Base-by-base conservation (phyloP, 371 early-diverging fungal genomes). In the Smittium culicis region DNA sequence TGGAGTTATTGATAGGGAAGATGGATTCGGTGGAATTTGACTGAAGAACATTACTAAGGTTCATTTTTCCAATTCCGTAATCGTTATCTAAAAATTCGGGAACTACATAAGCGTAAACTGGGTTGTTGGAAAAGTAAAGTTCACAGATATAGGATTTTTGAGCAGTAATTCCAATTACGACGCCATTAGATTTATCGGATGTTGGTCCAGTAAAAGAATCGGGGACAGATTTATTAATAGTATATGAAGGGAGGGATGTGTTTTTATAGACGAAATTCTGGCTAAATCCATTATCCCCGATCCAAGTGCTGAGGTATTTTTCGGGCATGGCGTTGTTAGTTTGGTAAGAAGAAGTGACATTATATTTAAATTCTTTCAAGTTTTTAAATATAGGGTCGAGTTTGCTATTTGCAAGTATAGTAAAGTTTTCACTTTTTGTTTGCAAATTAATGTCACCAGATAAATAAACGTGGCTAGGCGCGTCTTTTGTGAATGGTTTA, bases 1-100 rank as follows among this genome's bases (percentile, higher is more conserved):
- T n/a, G 28, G n/a, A n/a, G 8, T 30, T 30, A n/a, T n/a, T 63
- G 5, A n/a, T 1, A 11, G 31, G 34, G 2, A 33, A n/a, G 2
- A 32, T 63, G 2, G 63, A 34, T 24, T 30, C 63, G 5, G 63
- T 63, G 33, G n/a, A n/a, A 32, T 63, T 63, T 63, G 63, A 33
- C n/a, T 31, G 63, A n/a, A 24, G 11, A 32, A 63, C 31, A 20
- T 45, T 45, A 45, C 45, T 45, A 5, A 45, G 5, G 20, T 45
- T 45, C 45, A 5, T 20, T n/a, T n/a, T n/a, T 20, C 45, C 45
- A 11, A 20, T 20, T 20, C 45, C 45, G 20, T 11, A 45, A 20
- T 45, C 45, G 20, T 5, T 45, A n/a, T 63, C 63, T 11, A 31
- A 31, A 33, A 34, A 63, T 33, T 63, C 29, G 20, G 63, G 63